Evolutionary conservation across 495 filamentous ascomycete species (phyloP).

Genomic region (Tuber melanosporum): DNA sequence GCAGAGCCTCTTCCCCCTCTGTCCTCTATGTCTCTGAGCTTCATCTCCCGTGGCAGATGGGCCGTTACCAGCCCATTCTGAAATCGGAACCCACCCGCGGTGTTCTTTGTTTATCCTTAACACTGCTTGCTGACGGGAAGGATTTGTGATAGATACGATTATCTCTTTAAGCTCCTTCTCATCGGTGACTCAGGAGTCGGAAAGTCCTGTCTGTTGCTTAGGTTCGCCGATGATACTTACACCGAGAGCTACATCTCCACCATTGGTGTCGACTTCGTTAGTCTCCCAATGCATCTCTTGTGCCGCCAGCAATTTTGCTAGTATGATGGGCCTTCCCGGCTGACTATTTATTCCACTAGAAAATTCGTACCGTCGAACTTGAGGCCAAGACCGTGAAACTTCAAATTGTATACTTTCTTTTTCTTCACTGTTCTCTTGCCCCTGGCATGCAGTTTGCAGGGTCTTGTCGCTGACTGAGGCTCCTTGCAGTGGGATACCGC

Average conservation of each 20-base stretch:
- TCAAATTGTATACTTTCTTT: conserved; percentile 71
- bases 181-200: conserved; percentile 99
- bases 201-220: conserved; percentile 96
- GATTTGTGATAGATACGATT: conserved; percentile 76
- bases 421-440: conserved; percentile 5
- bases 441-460: not conserved
- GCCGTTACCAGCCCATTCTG: not conserved
- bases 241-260: conserved; percentile 99
- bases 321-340: conserved; percentile 19
- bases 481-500: conserved; percentile 86
- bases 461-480: conserved; percentile 22
- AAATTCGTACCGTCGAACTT: conserved; percentile 99
- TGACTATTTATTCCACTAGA: conserved; percentile 51
- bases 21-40: conserved; percentile 8
- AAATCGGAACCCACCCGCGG: not conserved
- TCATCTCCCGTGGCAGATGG: not conserved
- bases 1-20: conserved; percentile 21
- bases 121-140: conserved; percentile 20
- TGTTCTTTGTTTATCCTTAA: conserved; percentile 13
- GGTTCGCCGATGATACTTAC: conserved; percentile 98
- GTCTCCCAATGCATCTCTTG: conserved; percentile 40
- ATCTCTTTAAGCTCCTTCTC: conserved; percentile 99
- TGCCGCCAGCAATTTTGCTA: not conserved
- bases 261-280: conserved; percentile 97
- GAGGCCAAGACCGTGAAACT: conserved; percentile 99